Percentiles rank a stretch among this genome's conserved stretches.
These are phyloP conservation scores for Lonicera japonica DNA, from an alignment of 129 eudicot genomes.

Conservation along the genomic window DNA sequence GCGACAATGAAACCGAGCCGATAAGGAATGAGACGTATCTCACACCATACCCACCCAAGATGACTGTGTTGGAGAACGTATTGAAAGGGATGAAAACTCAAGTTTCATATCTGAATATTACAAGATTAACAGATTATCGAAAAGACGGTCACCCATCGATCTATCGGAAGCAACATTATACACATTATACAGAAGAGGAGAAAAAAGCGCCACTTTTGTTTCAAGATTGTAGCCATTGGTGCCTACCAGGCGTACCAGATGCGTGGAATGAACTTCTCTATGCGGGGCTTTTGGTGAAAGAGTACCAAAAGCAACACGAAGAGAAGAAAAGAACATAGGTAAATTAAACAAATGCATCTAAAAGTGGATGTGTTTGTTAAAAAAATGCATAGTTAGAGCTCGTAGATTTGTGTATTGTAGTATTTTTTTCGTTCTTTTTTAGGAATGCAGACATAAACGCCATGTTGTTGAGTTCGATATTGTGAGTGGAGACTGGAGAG, in stretches of 20 bases:
- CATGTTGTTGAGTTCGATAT: too few relatives aligned
- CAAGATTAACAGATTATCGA: conserved; percentile 74
- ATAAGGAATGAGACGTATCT: conserved; percentile 65
- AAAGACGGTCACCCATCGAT: conserved; percentile 95
- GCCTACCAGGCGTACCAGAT: conserved; percentile 97
- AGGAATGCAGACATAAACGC: too few relatives aligned
- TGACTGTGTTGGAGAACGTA: conserved; percentile 65
- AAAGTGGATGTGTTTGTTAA: not conserved
- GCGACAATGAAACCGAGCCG: conserved; percentile 80
- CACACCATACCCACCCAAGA: conserved; percentile 60
- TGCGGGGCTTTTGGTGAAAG: conserved; percentile 58
- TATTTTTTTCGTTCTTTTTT: conserved; percentile 6
- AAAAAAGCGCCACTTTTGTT: conserved; percentile 28
- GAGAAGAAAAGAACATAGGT: conserved; percentile 15
- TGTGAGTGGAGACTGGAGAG: too few relatives aligned
- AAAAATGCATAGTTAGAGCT: not conserved
- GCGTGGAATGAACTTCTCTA: conserved; percentile 87
- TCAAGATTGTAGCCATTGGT: conserved; percentile 99
- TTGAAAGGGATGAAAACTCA: conserved; percentile 61
- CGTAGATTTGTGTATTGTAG: conserved; percentile 16
- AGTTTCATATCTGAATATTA: conserved; percentile 61
- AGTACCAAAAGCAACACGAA: conserved; percentile 29
- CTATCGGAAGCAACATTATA: conserved; percentile 46
- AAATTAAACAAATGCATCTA: conserved; percentile 4
- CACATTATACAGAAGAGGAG: conserved; percentile 40